phyloP scores from a whole-genome alignment of 1,284 basidiomycete genomes.

The Ustilago xerochloae region DNA sequence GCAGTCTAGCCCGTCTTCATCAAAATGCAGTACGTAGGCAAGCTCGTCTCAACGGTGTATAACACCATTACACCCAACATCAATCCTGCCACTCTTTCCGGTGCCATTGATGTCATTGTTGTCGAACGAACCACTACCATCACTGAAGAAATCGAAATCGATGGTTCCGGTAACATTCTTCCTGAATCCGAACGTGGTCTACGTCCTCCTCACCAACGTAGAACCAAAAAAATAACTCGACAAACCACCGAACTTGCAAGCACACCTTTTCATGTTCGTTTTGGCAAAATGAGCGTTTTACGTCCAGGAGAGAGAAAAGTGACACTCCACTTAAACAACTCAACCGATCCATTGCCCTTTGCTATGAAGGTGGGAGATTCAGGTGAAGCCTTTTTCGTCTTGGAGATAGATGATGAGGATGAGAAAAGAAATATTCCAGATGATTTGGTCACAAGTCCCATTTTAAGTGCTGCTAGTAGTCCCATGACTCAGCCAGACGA shows the following conservation, averaged over 20 bases:
- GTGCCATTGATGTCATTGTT: slow-evolving; percentile 68
- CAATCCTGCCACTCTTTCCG: slow-evolving; percentile 67
- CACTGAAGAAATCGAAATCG: slow-evolving; percentile 71
- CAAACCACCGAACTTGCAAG: slow-evolving; percentile 77
- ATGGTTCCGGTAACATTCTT: slow-evolving; percentile 28
- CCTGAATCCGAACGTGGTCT: slow-evolving; percentile 13
- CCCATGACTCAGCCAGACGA: slow-evolving; percentile 38
- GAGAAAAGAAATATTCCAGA: slow-evolving; percentile 78
- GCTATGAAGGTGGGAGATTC: slow-evolving; percentile 99
- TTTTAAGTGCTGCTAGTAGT: slow-evolving; percentile 63
- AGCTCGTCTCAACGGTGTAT: slow-evolving; percentile 67
- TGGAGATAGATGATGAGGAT: slow-evolving; percentile 84
- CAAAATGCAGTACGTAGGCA: slow-evolving; percentile 67
- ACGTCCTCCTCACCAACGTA: slow-evolving; percentile 30
- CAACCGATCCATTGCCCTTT: slow-evolving; percentile 79
- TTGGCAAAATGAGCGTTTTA: slow-evolving; percentile 97
- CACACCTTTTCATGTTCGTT: slow-evolving; percentile 96
- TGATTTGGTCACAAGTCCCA: slow-evolving; percentile 90
- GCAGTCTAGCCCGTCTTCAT: not conserved
- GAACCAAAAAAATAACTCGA: slow-evolving; percentile 36
- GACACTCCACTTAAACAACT: slow-evolving; percentile 62
- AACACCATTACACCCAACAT: slow-evolving; percentile 68
- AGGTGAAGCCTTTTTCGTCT: slow-evolving; percentile 98
- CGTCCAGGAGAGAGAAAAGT: slow-evolving; percentile 92
- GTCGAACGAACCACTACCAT: slow-evolving; percentile 70